These are phyloP conservation scores for Vaccinium corymbosum DNA, from an alignment of 148 eudicot species.

Conservation along the genomic window DNA sequence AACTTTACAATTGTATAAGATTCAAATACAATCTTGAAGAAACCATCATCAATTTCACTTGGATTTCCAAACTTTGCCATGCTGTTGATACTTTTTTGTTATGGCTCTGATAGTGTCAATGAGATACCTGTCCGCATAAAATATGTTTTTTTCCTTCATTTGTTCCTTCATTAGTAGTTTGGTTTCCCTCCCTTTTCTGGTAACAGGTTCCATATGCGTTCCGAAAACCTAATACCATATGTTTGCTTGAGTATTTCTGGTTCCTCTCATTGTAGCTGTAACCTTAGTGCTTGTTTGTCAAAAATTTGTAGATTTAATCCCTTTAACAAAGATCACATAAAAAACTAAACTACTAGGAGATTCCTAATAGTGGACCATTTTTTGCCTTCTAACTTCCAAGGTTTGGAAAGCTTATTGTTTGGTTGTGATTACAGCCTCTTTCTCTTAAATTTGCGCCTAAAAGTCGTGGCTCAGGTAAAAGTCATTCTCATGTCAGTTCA, in stretches of 20 bases:
- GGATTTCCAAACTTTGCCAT: not conserved
- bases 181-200: not conserved
- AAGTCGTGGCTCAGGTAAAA: not conserved
- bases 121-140: not conserved
- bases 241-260: not conserved
- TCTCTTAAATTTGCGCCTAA: not conserved
- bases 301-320: conserved; percentile 8
- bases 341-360: not conserved
- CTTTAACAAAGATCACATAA: not conserved
- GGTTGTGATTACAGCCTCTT: not conserved
- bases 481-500: not conserved
- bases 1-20: not conserved
- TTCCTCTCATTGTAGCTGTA: not conserved
- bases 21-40: not conserved
- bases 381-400: not conserved
- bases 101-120: not conserved
- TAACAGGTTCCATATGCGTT: not conserved
- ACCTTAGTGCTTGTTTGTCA: not conserved
- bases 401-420: not conserved
- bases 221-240: not conserved
- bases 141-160: not conserved
- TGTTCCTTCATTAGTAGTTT: not conserved
- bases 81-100: not conserved
- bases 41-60: not conserved
- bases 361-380: not conserved